Percentiles rank a stretch among this genome's conserved stretches.
phyloP scores from a whole-genome alignment of 176 grass and related monocot species.

The Puya raimondii region DNA sequence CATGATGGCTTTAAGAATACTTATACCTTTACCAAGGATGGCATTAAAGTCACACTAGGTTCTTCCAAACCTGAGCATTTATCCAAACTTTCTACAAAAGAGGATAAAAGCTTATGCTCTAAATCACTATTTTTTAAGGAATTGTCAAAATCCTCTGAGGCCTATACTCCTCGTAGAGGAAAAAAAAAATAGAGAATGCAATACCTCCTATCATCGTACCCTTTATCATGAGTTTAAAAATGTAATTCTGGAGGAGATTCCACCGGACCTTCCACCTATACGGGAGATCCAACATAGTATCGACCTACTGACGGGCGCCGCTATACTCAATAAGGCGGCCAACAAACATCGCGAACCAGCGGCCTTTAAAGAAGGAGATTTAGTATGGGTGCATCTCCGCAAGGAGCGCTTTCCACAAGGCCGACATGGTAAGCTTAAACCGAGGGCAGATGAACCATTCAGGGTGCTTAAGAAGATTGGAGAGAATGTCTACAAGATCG shows the following conservation, averaged over 20 bases:
- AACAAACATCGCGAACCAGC: no score
- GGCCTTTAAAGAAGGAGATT: no score
- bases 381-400: no score
- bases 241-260: background rate
- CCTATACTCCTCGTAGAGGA: background rate
- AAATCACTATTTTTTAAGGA: no score
- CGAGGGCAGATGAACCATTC: no score
- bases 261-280: background rate
- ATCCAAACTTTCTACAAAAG: background rate
- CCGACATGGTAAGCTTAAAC: no score
- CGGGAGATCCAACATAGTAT: slow-evolving; percentile 8
- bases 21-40: slow-evolving; percentile 1
- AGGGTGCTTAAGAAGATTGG: no score
- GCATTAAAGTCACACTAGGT: background rate
- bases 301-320: background rate
- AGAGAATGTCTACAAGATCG: no score
- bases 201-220: background rate
- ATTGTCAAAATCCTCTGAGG: no score
- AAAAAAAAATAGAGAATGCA: background rate
- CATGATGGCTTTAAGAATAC: background rate
- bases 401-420: no score
- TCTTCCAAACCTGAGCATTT: background rate
- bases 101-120: no score
- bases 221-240: background rate
- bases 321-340: background rate